Conservation (phyloP, 1,284 basidiomycete genomes). For the Trametes polyzona region DNA sequence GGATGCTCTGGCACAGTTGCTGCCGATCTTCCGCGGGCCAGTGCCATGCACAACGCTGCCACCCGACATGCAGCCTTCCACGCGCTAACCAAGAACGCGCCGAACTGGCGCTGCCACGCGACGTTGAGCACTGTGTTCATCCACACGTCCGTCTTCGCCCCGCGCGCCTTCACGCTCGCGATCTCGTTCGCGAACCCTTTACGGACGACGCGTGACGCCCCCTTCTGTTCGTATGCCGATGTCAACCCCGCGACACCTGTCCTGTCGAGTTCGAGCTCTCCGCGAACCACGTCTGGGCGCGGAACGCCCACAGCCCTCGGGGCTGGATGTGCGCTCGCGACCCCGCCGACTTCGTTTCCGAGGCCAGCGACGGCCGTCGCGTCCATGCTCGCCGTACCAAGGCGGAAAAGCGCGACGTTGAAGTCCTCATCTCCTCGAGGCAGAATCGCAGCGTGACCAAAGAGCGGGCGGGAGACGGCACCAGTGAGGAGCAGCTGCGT, state of each 20-base stretch:
- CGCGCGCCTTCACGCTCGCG: constrained; percentile 39
- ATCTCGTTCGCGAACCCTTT: constrained; percentile 45
- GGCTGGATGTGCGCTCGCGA: constrained; percentile 39
- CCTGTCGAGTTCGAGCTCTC: constrained; percentile 48
- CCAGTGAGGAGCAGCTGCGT: constrained; percentile 68
- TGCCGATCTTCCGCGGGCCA: constrained; percentile 26
- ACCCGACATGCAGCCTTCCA: constrained; percentile 45
- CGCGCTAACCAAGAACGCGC: constrained; percentile 38
- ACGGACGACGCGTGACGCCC: constrained; percentile 23
- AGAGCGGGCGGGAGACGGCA: constrained; percentile 47
- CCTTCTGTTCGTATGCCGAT: constrained; percentile 31
- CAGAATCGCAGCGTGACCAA: constrained; percentile 49
- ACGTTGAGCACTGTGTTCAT: constrained; percentile 39
- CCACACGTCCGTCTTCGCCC: constrained; percentile 43
- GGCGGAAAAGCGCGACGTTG: constrained; percentile 65
- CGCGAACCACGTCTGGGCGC: constrained; percentile 31
- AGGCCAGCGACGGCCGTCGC: constrained; percentile 71
- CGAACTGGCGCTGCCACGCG: constrained; percentile 52
- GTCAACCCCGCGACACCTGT: constrained; percentile 44
- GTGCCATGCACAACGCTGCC: constrained; percentile 33
- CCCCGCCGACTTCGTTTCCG: constrained; percentile 70
- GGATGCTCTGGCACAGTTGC: constrained; percentile 11
- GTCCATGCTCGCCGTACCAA: constrained; percentile 75
- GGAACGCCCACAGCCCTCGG: constrained; percentile 27
- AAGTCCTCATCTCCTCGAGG: constrained; percentile 73